Conservation (phyloP, 2,329 filamentous ascomycete genomes). For the Cladosporium oxysporum region DNA sequence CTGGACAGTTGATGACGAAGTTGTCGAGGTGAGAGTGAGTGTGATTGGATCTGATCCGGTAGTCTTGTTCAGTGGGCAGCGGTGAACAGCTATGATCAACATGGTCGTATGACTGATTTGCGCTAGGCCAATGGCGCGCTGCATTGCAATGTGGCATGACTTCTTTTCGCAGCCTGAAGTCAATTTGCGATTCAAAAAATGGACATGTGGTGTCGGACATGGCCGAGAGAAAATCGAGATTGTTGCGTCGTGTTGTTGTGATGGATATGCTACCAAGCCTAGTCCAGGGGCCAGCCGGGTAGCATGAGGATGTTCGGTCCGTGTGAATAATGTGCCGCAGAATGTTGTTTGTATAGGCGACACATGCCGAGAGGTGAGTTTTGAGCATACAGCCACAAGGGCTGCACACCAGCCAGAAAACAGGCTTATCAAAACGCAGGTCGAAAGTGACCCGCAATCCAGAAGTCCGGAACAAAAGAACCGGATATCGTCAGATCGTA, state of each 20-base stretch:
- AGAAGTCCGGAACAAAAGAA: slow-evolving; percentile 33
- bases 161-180: slow-evolving; percentile 23
- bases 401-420: slow-evolving; percentile 17
- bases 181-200: slow-evolving; percentile 23
- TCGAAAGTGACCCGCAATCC: slow-evolving; percentile 25
- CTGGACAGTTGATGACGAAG: background rate
- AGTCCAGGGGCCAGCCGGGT: background rate
- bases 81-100: slow-evolving; percentile 35
- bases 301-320: background rate
- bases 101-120: slow-evolving; percentile 20
- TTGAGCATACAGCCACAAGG: background rate
- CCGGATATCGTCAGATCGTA: slow-evolving; percentile 32
- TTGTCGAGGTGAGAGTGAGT: background rate
- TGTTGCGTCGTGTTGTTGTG: slow-evolving; percentile 2
- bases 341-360: slow-evolving; percentile 1
- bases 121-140: slow-evolving; percentile 24
- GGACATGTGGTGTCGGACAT: slow-evolving; percentile 28
- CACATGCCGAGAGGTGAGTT: background rate
- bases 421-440: slow-evolving; percentile 19
- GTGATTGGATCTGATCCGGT: slow-evolving; percentile 33
- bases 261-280: slow-evolving; percentile 4
- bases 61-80: slow-evolving; percentile 25
- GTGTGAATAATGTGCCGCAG: slow-evolving; percentile 1
- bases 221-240: slow-evolving; percentile 20
- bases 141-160: slow-evolving; percentile 12